Evolutionary conservation across 495 filamentous ascomycete genomes (phyloP).

Genomic region (Hypomontagnella submonticulosa): DNA sequence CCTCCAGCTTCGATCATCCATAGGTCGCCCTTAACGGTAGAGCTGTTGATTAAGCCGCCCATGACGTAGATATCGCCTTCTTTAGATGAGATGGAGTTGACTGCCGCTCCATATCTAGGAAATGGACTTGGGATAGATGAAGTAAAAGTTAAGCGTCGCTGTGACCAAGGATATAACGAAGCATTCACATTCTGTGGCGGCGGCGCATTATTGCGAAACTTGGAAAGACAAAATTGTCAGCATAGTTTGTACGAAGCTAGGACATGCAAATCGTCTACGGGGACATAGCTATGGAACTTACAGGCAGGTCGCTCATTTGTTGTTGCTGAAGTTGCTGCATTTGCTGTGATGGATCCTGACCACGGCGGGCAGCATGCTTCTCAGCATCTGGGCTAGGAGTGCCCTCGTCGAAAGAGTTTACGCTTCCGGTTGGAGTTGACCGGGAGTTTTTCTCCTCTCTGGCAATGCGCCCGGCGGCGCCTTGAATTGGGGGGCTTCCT

Average conservation of each 20-base stretch:
- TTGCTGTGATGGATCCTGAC: constrained; percentile 47
- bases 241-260: constrained; percentile 4
- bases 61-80: constrained; percentile 98
- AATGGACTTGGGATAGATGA: constrained; percentile 87
- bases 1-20: constrained; percentile 96
- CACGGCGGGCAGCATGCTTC: constrained; percentile 52
- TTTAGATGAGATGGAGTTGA: constrained; percentile 91
- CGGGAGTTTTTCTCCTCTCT: constrained; percentile 61
- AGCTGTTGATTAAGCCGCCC: constrained; percentile 94
- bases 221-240: constrained; percentile 27
- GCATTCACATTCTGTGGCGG: constrained; percentile 57
- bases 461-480: constrained; percentile 54
- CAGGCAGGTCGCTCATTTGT: constrained; percentile 59
- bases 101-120: constrained; percentile 95
- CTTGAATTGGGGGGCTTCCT: constrained; percentile 47
- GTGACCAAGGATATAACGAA: constrained; percentile 94
- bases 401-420: constrained; percentile 62
- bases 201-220: constrained; percentile 62
- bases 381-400: constrained; percentile 64
- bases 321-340: constrained; percentile 39
- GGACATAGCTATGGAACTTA: constrained; percentile 46
- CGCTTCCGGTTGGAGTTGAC: constrained; percentile 65
- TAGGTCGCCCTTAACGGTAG: constrained; percentile 93
- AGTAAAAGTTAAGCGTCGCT: constrained; percentile 86
- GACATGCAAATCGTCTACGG: background rate